Percentiles rank a stretch among this genome's conserved stretches.
These are phyloP conservation scores for Dicorynia guianensis DNA, from an alignment of 306 rosid genomes.

Conservation along the genomic window DNA sequence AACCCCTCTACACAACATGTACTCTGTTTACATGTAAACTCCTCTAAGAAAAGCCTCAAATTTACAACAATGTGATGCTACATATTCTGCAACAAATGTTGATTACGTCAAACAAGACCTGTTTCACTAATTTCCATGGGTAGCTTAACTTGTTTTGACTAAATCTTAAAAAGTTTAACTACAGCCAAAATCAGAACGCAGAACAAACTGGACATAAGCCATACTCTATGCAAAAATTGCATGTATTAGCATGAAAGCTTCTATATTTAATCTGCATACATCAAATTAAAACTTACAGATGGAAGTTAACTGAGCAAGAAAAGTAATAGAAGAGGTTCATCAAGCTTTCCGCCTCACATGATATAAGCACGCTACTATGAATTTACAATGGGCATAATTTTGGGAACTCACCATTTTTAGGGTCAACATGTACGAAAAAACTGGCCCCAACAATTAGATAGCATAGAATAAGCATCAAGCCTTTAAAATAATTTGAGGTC, in stretches of 20 bases:
- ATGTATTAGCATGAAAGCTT: too few species aligned
- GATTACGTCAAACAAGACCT: too few species aligned
- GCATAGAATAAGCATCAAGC: slow-evolving; percentile 93
- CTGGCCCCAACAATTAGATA: slow-evolving; percentile 97
- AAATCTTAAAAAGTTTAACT: too few species aligned
- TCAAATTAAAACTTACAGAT: too few species aligned
- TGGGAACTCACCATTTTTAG: slow-evolving; percentile 68
- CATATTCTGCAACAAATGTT: neutral
- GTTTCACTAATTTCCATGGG: too few species aligned
- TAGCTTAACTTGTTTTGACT: too few species aligned
- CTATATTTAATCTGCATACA: too few species aligned
- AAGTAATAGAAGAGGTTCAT: slow-evolving; percentile 13
- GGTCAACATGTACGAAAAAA: slow-evolving; percentile 90
- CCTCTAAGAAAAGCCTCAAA: neutral
- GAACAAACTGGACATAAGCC: too few species aligned
- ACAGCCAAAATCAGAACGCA: too few species aligned
- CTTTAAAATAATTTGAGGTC: slow-evolving; percentile 89
- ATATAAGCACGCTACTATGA: slow-evolving; percentile 6
- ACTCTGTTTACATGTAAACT: neutral
- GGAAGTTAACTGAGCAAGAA: neutral
- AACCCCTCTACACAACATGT: neutral
- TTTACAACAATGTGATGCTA: neutral
- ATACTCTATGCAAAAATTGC: too few species aligned
- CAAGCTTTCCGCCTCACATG: slow-evolving; percentile 28
- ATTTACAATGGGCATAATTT: slow-evolving; percentile 23